Evolutionary conservation across 2,329 filamentous ascomycete genomes (phyloP), one percentile per base, ranked within the genome.

Genomic region (Nemania serpens): DNA sequence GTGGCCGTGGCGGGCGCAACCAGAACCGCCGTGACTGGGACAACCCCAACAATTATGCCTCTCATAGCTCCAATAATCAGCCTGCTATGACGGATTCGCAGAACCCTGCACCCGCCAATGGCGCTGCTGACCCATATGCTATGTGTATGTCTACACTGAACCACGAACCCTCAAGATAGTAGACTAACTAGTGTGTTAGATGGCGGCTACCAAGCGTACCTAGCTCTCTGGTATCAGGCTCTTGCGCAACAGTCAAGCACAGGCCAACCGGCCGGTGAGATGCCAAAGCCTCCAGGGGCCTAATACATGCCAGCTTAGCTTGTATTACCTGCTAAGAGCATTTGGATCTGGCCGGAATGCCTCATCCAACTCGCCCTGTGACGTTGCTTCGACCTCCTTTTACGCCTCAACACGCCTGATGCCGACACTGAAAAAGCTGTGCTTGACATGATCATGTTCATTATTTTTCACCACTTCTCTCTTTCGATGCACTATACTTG

Each of bases 151-250:
- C 11, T 41, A 59, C 17, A 22, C n/a, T 33, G 12, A 37, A 9
- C 20, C 7, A 7, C 15, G 11, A 51, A 41, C 46, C 25, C 22
- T 20, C 12, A 10, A n/a, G 42, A 47, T 18, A 37, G 41, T 22
- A 65, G 63, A 68, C 74, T 74, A 64, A 73, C 55, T n/a, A 18
- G 41, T 39, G 64, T 68, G 42, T 39, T 61, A 88, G 86, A 93
- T 76, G 91, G 91, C 67, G 91, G 91, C 62, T 94, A 94, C 75
- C 84, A 93, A 69, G 89, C 89, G 68, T 95, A 94, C 73, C 77
- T 92, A 61, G 86, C 89, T 42, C 81, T 93, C 69, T 95, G 91
- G 91, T 93, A 92, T 77, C 88, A 91, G 71, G 90, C 89, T 29
- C 52, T 85, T 71, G 81, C 82, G 52, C 79, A 82, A 70, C 79